phyloP scores from a whole-genome alignment of 164 flowering plant genomes.

The Umbilicus rupestris region DNA sequence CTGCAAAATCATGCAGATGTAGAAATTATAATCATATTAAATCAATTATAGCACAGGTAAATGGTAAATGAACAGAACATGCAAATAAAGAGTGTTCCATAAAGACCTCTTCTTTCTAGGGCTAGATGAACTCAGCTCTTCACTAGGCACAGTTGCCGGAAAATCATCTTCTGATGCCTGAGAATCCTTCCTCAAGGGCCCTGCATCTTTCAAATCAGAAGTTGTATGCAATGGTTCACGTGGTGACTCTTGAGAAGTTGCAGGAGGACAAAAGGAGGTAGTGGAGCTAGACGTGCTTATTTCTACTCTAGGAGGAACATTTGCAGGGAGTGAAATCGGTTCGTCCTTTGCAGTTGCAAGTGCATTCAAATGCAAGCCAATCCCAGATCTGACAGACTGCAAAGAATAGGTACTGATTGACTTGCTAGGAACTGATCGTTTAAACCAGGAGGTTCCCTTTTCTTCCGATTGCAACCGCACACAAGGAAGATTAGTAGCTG shows the following conservation, averaged over 20 bases:
- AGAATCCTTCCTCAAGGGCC: slow-evolving; percentile 6
- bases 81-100: neutral
- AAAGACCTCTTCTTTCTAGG: slow-evolving; percentile 1
- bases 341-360: slow-evolving; percentile 1
- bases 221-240: neutral
- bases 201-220: slow-evolving; percentile 5
- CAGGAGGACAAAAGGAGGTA: neutral
- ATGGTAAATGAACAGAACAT: neutral
- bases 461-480: slow-evolving; percentile 5
- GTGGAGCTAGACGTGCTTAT: neutral
- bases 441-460: neutral
- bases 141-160: neutral
- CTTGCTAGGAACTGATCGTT: neutral
- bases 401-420: neutral
- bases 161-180: neutral
- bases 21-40: neutral
- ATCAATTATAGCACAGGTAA: neutral
- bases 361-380: slow-evolving; percentile 8
- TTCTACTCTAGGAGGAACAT: slow-evolving; percentile 3
- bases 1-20: slow-evolving; percentile 2
- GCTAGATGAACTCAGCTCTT: neutral
- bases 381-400: neutral
- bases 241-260: neutral
- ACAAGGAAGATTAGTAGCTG: neutral
- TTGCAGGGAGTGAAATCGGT: neutral